Conservation (phyloP, 768 basidiomycete genomes). For the Krasilnikovozyma curviuscula region DNA sequence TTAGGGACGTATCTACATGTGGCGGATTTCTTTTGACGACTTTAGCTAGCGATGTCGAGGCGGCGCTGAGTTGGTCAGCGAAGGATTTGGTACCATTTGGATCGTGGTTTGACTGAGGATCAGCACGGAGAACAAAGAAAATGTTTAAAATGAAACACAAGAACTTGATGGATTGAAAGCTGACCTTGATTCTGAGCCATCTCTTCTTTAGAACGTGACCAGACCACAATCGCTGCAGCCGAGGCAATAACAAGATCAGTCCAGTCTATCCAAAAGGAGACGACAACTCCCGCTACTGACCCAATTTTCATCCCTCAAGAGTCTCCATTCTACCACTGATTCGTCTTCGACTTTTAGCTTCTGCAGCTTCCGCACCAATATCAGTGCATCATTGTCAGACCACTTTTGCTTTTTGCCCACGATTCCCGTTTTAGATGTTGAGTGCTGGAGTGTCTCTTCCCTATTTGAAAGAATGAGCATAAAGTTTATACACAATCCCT, state of each 20-base stretch:
- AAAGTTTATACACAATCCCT: not conserved
- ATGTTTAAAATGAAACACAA: no score
- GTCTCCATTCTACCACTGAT: constrained; percentile 70
- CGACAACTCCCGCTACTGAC: not conserved
- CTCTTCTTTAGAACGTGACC: constrained; percentile 3
- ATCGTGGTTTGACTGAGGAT: no score
- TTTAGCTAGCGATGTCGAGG: no score
- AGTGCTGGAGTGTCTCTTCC: constrained; percentile 47
- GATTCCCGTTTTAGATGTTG: not conserved
- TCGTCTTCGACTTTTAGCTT: constrained; percentile 57
- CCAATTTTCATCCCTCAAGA: constrained; percentile 52
- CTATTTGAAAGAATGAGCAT: constrained; percentile 45
- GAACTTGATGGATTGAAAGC: no score
- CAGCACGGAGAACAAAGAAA: no score
- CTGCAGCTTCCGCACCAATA: constrained; percentile 70
- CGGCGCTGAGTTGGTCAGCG: no score
- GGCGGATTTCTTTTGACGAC: no score
- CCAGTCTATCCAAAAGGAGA: not conserved
- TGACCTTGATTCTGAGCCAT: constrained; percentile 1
- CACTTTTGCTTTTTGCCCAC: constrained; percentile 52
- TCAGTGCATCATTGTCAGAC: constrained; percentile 55
- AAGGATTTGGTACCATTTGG: no score
- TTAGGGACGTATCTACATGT: no score
- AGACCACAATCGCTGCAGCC: not conserved
- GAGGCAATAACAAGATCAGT: not conserved